Conservation (phyloP, 2,329 filamentous ascomycete species). For the Ceratocystis harringtonii region DNA sequence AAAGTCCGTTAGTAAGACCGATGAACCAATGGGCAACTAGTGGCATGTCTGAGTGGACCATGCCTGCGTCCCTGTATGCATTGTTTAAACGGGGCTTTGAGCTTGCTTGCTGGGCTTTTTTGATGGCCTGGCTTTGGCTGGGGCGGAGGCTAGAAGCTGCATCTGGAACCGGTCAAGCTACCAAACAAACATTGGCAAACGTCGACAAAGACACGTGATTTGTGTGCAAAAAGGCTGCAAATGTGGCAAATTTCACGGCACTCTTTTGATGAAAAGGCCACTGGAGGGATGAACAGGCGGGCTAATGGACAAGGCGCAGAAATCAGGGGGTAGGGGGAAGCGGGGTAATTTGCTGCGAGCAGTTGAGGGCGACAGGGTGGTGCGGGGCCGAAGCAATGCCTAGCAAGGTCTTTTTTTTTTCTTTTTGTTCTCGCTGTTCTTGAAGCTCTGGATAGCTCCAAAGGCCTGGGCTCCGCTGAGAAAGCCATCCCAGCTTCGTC, state of each 20-base stretch:
- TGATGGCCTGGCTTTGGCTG: neutral
- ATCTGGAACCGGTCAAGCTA: neutral
- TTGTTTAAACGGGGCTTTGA: constrained; percentile 3
- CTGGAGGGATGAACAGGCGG: neutral
- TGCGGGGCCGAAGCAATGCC: neutral
- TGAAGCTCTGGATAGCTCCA: neutral
- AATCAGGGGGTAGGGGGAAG: constrained; percentile 11
- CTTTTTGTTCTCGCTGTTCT: neutral
- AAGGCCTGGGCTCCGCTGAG: neutral
- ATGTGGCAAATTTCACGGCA: neutral
- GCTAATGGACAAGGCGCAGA: neutral
- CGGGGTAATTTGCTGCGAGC: constrained; percentile 11
- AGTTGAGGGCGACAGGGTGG: constrained; percentile 1
- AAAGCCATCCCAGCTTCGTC: neutral
- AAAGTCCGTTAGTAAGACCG: constrained; percentile 26
- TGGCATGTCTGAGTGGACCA: constrained; percentile 18
- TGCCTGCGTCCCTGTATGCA: constrained; percentile 11
- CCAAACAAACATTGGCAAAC: too few species aligned
- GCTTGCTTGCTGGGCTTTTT: neutral
- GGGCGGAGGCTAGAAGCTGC: neutral
- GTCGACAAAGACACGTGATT: neutral
- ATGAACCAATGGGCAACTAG: constrained; percentile 20
- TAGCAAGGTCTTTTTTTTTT: neutral
- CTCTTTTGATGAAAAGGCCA: neutral
- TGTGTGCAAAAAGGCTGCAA: neutral